Base-by-base conservation (phyloP, 2,329 filamentous ascomycete genomes). In the Neonectria coccinea region DNA sequence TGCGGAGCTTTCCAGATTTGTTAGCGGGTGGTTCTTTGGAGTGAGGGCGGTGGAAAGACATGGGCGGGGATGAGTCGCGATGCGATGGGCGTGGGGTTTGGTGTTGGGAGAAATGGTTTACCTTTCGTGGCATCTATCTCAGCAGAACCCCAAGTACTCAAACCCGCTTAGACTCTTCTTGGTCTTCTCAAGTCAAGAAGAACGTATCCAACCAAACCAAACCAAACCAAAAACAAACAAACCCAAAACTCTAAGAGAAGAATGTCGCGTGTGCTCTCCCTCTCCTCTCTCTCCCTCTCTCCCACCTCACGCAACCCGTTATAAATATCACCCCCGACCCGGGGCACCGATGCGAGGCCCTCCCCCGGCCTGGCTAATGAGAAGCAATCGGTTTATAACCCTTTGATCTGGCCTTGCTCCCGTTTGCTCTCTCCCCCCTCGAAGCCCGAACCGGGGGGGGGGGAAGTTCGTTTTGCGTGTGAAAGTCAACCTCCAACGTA, bases 1-100 rank as follows among this genome's bases (percentile, higher is more conserved):
- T 74, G 62, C 72, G 68, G 62, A 59, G 41, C 63, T 25, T 25
- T 25, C 5, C 25, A 6, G 25, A 25, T 25, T 25, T 25, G 25
- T 25, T 25, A 25, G 25, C 25, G 5, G 25, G 25, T 25, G 25
- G 25, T 25, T 25, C 25, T 25, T 25, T 25, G 22, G 16, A 29
- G 18, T 7, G 36, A 18, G 10, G 33, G 9, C n/a, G 31, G 29
- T 29, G 29, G 29, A 29, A 12, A 33, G 31, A 33, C 31, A 33
- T 11, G 29, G 29, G n/a, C 20, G 22, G 31, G 47, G 18, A n/a
- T 18, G 25, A 25, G 25, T 5, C 25, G 25, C 25, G 25, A 25
- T 25, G 25, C 10, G 27, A 20, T 45, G 36, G 20, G n/a, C 9
- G 22, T 42, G 20, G 36, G 9, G 20, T 25, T 50, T 18, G 47